Base-by-base conservation (phyloP, 2,329 filamentous ascomycete genomes). In the Epichloe sp. region DNA sequence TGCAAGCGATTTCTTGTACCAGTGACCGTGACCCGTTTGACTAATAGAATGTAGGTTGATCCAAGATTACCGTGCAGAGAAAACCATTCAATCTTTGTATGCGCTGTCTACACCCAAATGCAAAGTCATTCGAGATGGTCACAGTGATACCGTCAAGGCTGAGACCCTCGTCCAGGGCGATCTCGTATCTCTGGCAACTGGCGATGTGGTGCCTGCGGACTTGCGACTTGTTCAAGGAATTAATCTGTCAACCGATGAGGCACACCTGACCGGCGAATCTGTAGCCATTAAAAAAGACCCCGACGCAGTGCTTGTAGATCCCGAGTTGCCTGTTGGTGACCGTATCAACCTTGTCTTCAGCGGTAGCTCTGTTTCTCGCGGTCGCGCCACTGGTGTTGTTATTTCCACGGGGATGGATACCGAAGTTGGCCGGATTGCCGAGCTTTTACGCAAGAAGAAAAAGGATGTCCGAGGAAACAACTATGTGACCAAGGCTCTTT, bases 221-320 rank as follows among this genome's bases (percentile, higher is more conserved):
- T 68, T 86, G 47, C 76, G 82, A 55, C 69, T 82, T 19, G 65
- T 83, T 54, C 75, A 83, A 55, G 78, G 77, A 52, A 79, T 88
- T 67, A 90, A 90, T 64, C 70, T 88, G 53, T 84, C 83, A 47
- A 85, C 83, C 56, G 86, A 94, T 54, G 84, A 88, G 65, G 82
- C 84, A 12, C 74, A 86, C 53, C 75, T 88, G 40, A 88, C 85
- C 14, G 85, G 85, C 55, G 85, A 88, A 68, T 85, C 84, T 37
- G 66, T 85, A 6, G 80, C 84, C 53, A 81, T 85, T 50, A 78
- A 73, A 71, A 83, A 88, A 69, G 72, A 79, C 58, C 69, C 79
- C n/a, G 73, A 79, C 37, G 71, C 67, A 44, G 66, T 80, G 45
- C 73, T 83, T 48, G 68, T 72, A 42, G 71, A 76, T 52, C 60